A percentile compares a stretch with the other conserved stretches of the same genome.
Conservation (phyloP, 2,329 filamentous ascomycete species). For the Nemania abortiva region DNA sequence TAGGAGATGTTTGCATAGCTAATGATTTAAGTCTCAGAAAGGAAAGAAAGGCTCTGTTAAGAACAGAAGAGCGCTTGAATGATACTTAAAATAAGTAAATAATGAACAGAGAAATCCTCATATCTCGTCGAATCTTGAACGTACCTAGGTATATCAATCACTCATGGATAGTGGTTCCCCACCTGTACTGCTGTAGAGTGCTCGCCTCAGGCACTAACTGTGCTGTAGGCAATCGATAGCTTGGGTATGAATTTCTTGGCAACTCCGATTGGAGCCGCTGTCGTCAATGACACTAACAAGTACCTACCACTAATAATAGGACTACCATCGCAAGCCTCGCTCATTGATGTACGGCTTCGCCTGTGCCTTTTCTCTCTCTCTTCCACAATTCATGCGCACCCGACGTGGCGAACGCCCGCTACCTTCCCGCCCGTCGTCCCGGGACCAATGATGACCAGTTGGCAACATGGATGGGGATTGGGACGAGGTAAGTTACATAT, state of each 20-base stretch:
- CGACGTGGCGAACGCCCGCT: constrained; percentile 18
- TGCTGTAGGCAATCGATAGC: background rate
- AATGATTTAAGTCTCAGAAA: too few relatives aligned
- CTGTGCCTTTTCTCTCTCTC: background rate
- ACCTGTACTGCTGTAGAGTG: too few relatives aligned
- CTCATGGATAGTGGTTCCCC: too few relatives aligned
- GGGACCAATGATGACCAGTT: constrained; percentile 45
- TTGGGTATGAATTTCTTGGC: constrained; percentile 6
- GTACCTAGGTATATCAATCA: too few relatives aligned
- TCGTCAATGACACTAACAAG: background rate
- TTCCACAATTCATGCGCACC: constrained; percentile 2
- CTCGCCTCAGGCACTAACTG: too few relatives aligned
- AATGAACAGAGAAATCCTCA: too few relatives aligned
- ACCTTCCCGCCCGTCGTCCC: constrained; percentile 1
- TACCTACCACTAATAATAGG: background rate
- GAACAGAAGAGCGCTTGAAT: too few relatives aligned
- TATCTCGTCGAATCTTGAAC: too few relatives aligned
- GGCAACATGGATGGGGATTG: constrained; percentile 74
- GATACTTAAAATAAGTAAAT: too few relatives aligned
- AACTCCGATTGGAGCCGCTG: background rate
- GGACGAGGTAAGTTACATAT: constrained; percentile 73
- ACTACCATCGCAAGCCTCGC: constrained; percentile 19
- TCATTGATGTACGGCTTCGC: constrained; percentile 6
- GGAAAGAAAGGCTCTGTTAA: too few relatives aligned
- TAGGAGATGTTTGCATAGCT: too few relatives aligned